These are phyloP conservation scores for Cyberlindnera misumaiensis DNA, from an alignment of 805 yeast genomes.

Conservation along the genomic window DNA sequence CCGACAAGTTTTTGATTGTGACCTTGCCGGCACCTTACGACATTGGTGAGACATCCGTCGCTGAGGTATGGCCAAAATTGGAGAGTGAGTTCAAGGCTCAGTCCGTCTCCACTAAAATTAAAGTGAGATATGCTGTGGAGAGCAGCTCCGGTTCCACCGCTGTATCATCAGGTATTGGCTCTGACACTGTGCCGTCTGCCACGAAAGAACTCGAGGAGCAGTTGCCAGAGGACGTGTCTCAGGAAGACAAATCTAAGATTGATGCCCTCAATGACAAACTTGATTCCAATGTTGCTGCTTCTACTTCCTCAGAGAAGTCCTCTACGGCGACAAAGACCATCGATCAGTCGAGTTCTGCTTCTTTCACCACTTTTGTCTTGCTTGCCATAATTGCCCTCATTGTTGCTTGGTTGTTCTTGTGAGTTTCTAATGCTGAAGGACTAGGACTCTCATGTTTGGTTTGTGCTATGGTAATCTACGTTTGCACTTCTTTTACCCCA, in stretches of 20 bases:
- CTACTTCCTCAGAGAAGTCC: conserved; percentile 15
- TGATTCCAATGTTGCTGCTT: conserved; percentile 31
- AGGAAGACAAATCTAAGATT: conserved; percentile 34
- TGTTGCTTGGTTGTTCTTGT: conserved; percentile 63
- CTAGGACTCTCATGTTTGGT: no score
- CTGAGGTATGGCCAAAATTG: conserved; percentile 70
- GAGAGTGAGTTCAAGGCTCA: conserved; percentile 51
- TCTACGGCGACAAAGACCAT: conserved; percentile 13
- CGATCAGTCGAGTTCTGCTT: conserved; percentile 43
- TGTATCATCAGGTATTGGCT: conserved; percentile 11
- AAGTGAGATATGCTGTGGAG: conserved; percentile 45
- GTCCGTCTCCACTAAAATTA: conserved; percentile 57
- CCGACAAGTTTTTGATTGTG: conserved; percentile 88
- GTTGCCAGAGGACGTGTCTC: conserved; percentile 26
- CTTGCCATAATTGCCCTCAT: conserved; percentile 49
- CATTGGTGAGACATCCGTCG: conserved; percentile 48
- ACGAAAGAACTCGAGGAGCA: conserved; percentile 7
- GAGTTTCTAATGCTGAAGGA: background rate
- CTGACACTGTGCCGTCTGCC: conserved; percentile 5
- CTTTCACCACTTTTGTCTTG: conserved; percentile 44
- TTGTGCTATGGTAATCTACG: no score
- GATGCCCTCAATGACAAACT: conserved; percentile 37
- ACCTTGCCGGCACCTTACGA: conserved; percentile 68
- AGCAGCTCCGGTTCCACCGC: conserved; percentile 6
- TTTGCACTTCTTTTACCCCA: no score